These are phyloP conservation scores for Letharia columbiana DNA, from an alignment of 495 filamentous ascomycete genomes.

Conservation along the genomic window DNA sequence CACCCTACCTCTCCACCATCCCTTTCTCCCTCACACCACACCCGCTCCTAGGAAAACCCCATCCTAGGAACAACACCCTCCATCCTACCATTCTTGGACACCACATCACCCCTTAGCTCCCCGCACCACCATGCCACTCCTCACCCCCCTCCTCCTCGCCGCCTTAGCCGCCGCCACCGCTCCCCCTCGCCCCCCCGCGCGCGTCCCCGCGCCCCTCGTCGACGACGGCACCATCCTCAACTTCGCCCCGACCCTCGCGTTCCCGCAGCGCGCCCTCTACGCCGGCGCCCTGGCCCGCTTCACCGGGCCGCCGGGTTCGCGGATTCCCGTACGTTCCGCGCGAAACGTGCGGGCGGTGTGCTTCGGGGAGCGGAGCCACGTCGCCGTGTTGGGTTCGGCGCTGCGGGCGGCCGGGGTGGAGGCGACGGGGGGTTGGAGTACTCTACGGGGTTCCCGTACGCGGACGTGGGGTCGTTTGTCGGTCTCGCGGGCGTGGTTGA, in stretches of 20 bases:
- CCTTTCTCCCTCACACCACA: too few species aligned
- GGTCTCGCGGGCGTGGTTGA: conserved; percentile 38
- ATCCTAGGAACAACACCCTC: neutral
- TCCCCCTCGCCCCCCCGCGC: too few species aligned
- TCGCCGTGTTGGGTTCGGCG: conserved; percentile 35
- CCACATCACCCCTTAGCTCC: neutral
- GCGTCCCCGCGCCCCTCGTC: neutral
- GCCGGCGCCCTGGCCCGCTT: conserved; percentile 46
- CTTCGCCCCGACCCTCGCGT: conserved; percentile 32
- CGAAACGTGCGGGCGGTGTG: conserved; percentile 32
- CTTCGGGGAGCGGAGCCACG: conserved; percentile 38
- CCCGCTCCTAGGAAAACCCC: too few species aligned
- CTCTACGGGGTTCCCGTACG: conserved; percentile 37
- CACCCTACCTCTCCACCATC: too few species aligned
- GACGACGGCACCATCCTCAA: conserved; percentile 19
- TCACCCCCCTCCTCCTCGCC: neutral
- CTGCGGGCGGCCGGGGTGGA: conserved; percentile 36
- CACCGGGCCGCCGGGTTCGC: conserved; percentile 41
- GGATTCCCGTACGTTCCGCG: conserved; percentile 36
- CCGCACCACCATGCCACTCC: neutral
- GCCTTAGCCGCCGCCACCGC: too few species aligned
- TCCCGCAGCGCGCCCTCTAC: conserved; percentile 32
- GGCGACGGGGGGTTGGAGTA: conserved; percentile 32
- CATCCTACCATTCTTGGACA: neutral
- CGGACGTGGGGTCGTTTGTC: conserved; percentile 36